Base-by-base conservation (phyloP, 257 asterid species). In the Solanum boliviense region DNA sequence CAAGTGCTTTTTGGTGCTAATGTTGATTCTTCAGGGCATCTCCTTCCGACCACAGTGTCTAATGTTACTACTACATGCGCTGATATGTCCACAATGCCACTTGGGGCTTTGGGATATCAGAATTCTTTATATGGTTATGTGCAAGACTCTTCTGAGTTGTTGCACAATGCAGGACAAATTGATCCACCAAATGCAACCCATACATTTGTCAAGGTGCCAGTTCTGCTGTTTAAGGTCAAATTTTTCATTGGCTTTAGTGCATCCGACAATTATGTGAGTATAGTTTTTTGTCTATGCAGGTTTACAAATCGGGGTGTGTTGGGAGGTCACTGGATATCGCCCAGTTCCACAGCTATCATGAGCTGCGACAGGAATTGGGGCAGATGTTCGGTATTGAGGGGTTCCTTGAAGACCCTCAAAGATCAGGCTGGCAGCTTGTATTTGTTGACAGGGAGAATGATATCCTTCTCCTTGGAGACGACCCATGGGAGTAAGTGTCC, bases 341-440 rank as follows among this genome's bases (percentile, higher is more conserved):
- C 91, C 98, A 96, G 88, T 97, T 97, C 95, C 93, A 75, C 95
- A 95, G 99, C 95, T 97, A 97, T 87, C 92, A 95, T 89, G 99
- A 95, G 96, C 95, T 97, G 95, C 89, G 96, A 85, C 91, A 90
- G 71, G 98, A 97, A 93, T 88, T 97, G 92, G 98, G 98, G 52
- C 97, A 91, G 90, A 95, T 95, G 98, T 96, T 91, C 46, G 98
- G 98, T 89, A 93, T 96, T 39, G 94, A 94, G 90, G 99, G 99
- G 92, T 93, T 96, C 92, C 97, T 96, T 91, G 96, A 94, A 92
- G 96, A 94, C 95, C 99, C 98, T 92, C 94, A 96, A 90, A 94
- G 99, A 96, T 96, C 99, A 96, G 99, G 99, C 99, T 96, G 99
- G 98, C 99, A 96, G 99, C 99, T 96, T 96, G 98, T 96, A 96